Base-by-base conservation (phyloP, 169 alveolate species). In the Eimeria maxima region DNA sequence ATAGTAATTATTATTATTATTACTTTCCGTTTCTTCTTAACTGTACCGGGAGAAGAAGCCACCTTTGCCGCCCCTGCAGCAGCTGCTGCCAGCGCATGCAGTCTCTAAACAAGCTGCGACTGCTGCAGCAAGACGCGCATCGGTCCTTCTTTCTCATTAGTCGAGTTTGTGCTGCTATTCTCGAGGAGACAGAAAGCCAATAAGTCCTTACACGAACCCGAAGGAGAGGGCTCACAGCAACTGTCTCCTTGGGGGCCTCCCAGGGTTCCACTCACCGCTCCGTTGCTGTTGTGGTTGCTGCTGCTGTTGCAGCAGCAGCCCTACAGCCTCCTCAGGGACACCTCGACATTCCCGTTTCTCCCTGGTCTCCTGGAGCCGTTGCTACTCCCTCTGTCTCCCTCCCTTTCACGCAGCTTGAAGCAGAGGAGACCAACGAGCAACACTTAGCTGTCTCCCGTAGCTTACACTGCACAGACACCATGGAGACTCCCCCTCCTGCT, bases 271-370 rank as follows among this genome's bases (percentile, higher is more conserved):
- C n/a, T 24, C 18, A 24, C 67, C 18, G 67, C 67, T 57, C n/a
- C 24, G n/a, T n/a, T 57, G 80, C 80, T 69, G 44, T 16, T 69
- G 80, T 16, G 6, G 45, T 16, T 33, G 80, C 80, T 33, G 80
- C 80, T 27, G 80, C 80, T 27, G 80, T 45, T 8, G 80, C 80
- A 7, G 80, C 80, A 18, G 80, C 80, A 69, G 80, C 45, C 2
- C 47, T 33, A 69, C 45, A 69, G 44, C 6, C 7, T 8, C 74
- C 7, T 42, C 80, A 69, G 80, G 45, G 18, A 33, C 45, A 2
- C 45, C 38, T 8, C 80, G 27, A 18, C 80, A 3, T 33, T 7
- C 2, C 80, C 44, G 44, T 16, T 45, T 27, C 80, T 16, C 10
- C 47, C 80, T 27, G 80, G 24, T 13, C 57, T 50, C 18, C 57